Base-by-base conservation (phyloP, 169 alveolate genomes). In the Plasmodium falciparum region DNA sequence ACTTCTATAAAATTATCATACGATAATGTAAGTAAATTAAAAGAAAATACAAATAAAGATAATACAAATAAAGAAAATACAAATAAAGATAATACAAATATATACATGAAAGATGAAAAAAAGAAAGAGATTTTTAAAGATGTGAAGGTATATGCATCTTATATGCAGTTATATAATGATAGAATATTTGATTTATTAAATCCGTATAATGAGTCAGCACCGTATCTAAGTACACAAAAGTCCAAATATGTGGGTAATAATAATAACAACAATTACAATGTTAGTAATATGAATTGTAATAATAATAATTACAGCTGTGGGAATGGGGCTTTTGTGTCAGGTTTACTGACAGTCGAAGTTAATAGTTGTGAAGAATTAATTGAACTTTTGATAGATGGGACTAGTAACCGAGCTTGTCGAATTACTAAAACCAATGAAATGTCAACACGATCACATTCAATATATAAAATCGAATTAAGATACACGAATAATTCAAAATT, bases 391-490 rank as follows among this genome's bases (percentile, higher is more conserved):
- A 56, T 89, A 69, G 78, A 83, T 69, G 97, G 97, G 1, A 94
- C 96, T 52, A 86, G 80, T 71, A 93, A 94, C 61, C 59, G 97
- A 70, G 95, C 95, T 75, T 94, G 93, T n/a, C 73, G 97, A 72
- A 93, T 93, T 39, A 95, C 97, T 0, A 89, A 91, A 70, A 93
- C 91, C 74, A 95, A 95, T 83, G 95, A 92, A 45, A 95, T 94
- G 96, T 89, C 95, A 47, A 93, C 96, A 59, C 59, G 97, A 62
- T 92, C 96, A 39, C 97, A 95, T 90, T 93, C 97, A 2, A 94
- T 95, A 58, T 95, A 93, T 93, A 94, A 94, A 85, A 91, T 95
- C 17, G 94, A 93, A 49, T 66, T 88, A 50, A 72, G 91, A 13
- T 70, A 89, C 58, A 50, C 54, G 2, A 69, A 65, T 66, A 71